Evolutionary conservation across 371 early-diverging fungal genomes (phyloP), one percentile per base, ranked within the genome.

Genomic region (Nosema muscidifuracis): DNA sequence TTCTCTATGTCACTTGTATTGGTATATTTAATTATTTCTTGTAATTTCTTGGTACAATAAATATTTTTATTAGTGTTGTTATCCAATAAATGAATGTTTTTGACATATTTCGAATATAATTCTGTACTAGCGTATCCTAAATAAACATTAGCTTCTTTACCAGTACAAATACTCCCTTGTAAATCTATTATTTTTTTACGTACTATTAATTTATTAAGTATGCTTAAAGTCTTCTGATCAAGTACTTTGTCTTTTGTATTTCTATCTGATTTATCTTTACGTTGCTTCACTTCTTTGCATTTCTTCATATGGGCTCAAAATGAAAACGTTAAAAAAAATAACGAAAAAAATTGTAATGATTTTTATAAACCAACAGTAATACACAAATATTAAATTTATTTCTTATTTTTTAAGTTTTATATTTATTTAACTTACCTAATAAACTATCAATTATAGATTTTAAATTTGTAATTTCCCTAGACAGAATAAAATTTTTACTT

Each of bases 171-270:
- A 84, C 95, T 92, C 0, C 97, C 97, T 74, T 92, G 89, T 74
- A 99, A 88, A 72, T 92, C 92, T 71, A 88, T 87, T 67, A 99
- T 87, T 26, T 92, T 83, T 58, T 89, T 88, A 50, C 89, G 84
- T 80, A 91, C 92, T 71, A 94, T 80, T 85, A 97, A 85, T 81
- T 95, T 97, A 84, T 92, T 90, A 30, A 99, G 81, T 72, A 97
- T 94, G 43, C 90, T 90, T 67, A 93, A 87, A 7, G 97, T 97
- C 57, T 94, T 89, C 10, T 92, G 93, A 83, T 99, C 99, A 26
- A 99, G 82, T 0, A 94, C 97, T 80, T 92, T 95, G 76, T 95
- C 97, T 0, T 89, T 89, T 0, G 97, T 97, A 0, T 97, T 95
- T 20, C 95, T 87, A 76, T 96, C 94, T 0, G 95, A 85, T 80